Conservation (phyloP, 1,284 basidiomycete species). For the Trametes hirsuta region DNA sequence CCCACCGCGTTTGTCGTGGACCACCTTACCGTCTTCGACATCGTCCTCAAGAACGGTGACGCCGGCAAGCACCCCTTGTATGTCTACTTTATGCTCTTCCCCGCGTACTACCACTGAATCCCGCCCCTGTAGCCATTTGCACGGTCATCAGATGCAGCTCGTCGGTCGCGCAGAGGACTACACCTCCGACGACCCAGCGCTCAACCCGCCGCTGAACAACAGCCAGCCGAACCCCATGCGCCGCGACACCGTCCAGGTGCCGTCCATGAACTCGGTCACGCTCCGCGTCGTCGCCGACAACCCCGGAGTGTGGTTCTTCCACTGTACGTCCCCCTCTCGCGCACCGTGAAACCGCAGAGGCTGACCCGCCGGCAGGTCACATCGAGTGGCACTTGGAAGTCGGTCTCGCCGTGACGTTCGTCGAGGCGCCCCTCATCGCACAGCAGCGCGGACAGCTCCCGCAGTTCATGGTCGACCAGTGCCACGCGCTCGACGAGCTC, state of each 20-base stretch:
- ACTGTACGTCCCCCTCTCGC: conserved; percentile 51
- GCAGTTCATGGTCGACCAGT: conserved; percentile 68
- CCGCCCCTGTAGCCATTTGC: conserved; percentile 62
- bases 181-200: conserved; percentile 71
- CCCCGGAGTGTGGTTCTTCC: conserved; percentile 85
- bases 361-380: conserved; percentile 53
- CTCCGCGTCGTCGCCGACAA: conserved; percentile 79
- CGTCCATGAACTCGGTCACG: conserved; percentile 60
- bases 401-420: conserved; percentile 77
- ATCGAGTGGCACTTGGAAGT: conserved; percentile 83
- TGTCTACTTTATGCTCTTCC: conserved; percentile 30
- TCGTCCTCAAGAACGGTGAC: conserved; percentile 84
- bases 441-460: conserved; percentile 58
- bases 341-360: not conserved
- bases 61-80: conserved; percentile 82
- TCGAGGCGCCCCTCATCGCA: conserved; percentile 73
- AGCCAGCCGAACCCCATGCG: conserved; percentile 84
- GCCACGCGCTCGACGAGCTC: conserved; percentile 60
- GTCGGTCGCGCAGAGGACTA: conserved; percentile 75
- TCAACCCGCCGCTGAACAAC: conserved; percentile 84
- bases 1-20: conserved; percentile 76
- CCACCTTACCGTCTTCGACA: conserved; percentile 77
- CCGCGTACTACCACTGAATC: not conserved
- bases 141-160: conserved; percentile 84
- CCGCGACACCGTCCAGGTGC: conserved; percentile 78